These are phyloP conservation scores for Pleochaeta shiraiana DNA, from an alignment of 2,329 filamentous ascomycete species.

Conservation along the genomic window DNA sequence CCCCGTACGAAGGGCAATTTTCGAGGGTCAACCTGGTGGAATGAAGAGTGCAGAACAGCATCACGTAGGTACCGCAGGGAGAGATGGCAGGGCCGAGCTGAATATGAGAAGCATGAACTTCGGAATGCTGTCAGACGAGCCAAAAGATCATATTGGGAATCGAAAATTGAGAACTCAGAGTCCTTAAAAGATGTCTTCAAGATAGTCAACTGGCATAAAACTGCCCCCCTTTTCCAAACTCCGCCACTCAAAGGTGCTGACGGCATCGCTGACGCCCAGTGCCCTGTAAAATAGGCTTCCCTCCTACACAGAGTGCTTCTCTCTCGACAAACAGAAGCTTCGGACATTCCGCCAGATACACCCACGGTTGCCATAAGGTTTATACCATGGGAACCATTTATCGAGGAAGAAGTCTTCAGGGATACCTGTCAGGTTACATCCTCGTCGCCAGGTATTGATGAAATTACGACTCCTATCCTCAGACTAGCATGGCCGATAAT, in stretches of 20 bases:
- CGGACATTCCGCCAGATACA: not conserved
- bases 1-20: no score
- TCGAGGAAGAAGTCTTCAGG: not conserved
- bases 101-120: no score
- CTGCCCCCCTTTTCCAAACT: not conserved
- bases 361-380: not conserved
- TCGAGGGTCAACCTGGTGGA: no score
- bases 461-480: not conserved
- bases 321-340: not conserved
- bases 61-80: no score
- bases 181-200: not conserved
- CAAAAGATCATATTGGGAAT: no score
- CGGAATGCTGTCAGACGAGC: no score
- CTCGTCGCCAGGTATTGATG: not conserved
- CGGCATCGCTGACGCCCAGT: not conserved
- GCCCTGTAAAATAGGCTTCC: not conserved
- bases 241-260: not conserved
- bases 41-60: no score
- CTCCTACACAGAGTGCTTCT: conserved; percentile 2
- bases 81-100: no score
- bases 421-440: not conserved
- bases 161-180: no score
- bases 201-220: not conserved
- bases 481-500: not conserved
- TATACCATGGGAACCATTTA: not conserved